Conservation (phyloP, 163 green algal species). For the Chlorella variabilis region DNA sequence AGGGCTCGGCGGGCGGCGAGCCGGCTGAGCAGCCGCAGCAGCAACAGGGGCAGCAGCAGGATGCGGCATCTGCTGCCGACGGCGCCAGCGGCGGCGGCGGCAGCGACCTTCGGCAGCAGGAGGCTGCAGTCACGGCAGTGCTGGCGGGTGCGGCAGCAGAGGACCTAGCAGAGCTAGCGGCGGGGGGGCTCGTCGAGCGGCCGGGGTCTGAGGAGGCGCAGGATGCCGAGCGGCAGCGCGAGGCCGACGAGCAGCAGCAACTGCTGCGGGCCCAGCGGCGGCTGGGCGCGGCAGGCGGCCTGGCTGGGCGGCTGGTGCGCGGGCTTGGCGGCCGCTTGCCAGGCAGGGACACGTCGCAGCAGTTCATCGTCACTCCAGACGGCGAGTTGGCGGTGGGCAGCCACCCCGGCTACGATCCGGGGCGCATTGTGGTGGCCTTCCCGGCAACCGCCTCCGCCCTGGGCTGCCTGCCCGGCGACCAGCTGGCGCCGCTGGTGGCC, state of each 20-base stretch:
- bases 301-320: constrained; percentile 6
- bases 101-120: neutral
- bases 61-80: neutral
- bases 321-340: constrained; percentile 9
- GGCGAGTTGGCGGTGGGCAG: constrained; percentile 8
- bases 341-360: neutral
- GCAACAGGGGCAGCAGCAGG: neutral
- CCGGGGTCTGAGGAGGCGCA: constrained; percentile 21
- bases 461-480: constrained; percentile 15
- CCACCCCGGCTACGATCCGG: constrained; percentile 2
- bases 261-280: neutral
- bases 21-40: neutral
- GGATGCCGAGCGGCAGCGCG: neutral
- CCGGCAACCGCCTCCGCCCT: neutral
- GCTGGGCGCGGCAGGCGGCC: neutral
- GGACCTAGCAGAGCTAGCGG: neutral
- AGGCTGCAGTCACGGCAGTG: neutral
- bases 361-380: neutral
- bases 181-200: neutral
- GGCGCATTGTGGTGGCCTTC: constrained; percentile 14
- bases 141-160: neutral
- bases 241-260: neutral
- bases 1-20: neutral
- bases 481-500: constrained; percentile 31
- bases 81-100: neutral